phyloP scores from a whole-genome alignment of 1,284 basidiomycete genomes.

The Tylopilus sp. region DNA sequence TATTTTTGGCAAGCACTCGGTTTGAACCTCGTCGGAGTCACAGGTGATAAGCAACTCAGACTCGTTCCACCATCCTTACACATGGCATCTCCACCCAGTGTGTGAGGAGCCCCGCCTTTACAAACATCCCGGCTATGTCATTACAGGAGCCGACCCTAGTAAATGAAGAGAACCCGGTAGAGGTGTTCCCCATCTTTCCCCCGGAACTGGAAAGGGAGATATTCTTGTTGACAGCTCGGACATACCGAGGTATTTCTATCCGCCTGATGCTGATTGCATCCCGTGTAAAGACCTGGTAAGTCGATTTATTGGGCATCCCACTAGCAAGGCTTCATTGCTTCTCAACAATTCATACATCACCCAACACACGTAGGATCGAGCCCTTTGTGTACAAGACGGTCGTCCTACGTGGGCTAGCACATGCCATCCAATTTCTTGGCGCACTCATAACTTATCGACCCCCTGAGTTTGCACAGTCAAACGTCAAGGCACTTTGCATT shows the following conservation, averaged over 20 bases:
- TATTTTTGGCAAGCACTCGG: too few relatives aligned
- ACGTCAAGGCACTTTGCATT: slow-evolving; percentile 18
- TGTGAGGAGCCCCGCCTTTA: too few relatives aligned
- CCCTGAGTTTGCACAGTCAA: slow-evolving; percentile 9
- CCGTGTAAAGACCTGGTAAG: slow-evolving; percentile 21
- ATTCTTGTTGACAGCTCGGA: slow-evolving; percentile 15
- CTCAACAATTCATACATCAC: neutral
- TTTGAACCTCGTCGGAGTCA: too few relatives aligned
- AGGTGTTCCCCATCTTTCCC: slow-evolving; percentile 12
- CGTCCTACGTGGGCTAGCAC: slow-evolving; percentile 1
- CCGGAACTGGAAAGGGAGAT: slow-evolving; percentile 22
- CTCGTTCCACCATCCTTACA: too few relatives aligned
- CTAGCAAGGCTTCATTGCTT: neutral
- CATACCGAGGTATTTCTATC: slow-evolving; percentile 3
- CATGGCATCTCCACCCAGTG: too few relatives aligned
- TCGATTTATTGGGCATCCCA: neutral
- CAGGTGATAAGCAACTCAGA: too few relatives aligned
- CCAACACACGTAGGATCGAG: slow-evolving; percentile 19
- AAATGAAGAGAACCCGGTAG: neutral
- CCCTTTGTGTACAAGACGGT: slow-evolving; percentile 17
- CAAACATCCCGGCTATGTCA: too few relatives aligned
- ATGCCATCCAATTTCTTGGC: slow-evolving; percentile 10
- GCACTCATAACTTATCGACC: slow-evolving; percentile 6
- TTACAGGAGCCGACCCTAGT: neutral
- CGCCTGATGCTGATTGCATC: slow-evolving; percentile 19